A percentile compares a stretch with the other conserved stretches of the same genome.
Evolutionary conservation across 2,329 filamentous ascomycete species (phyloP).

Genomic region (Aspergillus sp.): DNA sequence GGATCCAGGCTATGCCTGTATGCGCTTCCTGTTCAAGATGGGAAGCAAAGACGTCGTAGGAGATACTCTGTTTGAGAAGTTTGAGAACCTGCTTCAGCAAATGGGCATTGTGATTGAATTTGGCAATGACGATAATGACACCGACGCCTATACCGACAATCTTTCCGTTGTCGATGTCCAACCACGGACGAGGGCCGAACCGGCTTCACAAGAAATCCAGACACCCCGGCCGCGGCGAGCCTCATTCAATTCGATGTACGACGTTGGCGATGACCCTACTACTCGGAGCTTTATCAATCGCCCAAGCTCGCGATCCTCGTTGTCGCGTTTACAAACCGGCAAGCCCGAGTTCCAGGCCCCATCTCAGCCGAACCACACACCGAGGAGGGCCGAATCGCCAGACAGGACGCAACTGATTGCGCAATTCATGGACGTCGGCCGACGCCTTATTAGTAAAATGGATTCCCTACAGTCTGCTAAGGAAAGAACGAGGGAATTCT

Average conservation of each 20-base stretch:
- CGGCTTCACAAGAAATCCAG: slow-evolving; percentile 26
- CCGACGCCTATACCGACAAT: slow-evolving; percentile 29
- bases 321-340: slow-evolving; percentile 42
- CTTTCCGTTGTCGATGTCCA: slow-evolving; percentile 24
- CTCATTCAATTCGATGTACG: slow-evolving; percentile 55
- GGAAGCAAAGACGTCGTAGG: slow-evolving; percentile 60
- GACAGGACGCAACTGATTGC: slow-evolving; percentile 40
- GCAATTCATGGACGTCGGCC: slow-evolving; percentile 41
- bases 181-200: slow-evolving; percentile 19
- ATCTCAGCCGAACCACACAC: slow-evolving; percentile 17
- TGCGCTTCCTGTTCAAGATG: slow-evolving; percentile 76
- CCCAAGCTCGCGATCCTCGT: slow-evolving; percentile 44
- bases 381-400: slow-evolving; percentile 19
- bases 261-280: slow-evolving; percentile 55
- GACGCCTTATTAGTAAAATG: slow-evolving; percentile 34
- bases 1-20: slow-evolving; percentile 73
- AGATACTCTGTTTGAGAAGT: slow-evolving; percentile 65
- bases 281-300: slow-evolving; percentile 39
- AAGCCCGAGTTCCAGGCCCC: slow-evolving; percentile 35
- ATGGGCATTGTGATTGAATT: slow-evolving; percentile 73
- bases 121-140: slow-evolving; percentile 44
- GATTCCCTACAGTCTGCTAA: slow-evolving; percentile 26
- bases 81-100: slow-evolving; percentile 64
- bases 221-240: slow-evolving; percentile 46
- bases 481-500: slow-evolving; percentile 27